A percentile compares a stretch with the other conserved stretches of the same genome.
phyloP scores from a whole-genome alignment of 2,329 filamentous ascomycete species.

The Coniosporium tulheliwenetii region DNA sequence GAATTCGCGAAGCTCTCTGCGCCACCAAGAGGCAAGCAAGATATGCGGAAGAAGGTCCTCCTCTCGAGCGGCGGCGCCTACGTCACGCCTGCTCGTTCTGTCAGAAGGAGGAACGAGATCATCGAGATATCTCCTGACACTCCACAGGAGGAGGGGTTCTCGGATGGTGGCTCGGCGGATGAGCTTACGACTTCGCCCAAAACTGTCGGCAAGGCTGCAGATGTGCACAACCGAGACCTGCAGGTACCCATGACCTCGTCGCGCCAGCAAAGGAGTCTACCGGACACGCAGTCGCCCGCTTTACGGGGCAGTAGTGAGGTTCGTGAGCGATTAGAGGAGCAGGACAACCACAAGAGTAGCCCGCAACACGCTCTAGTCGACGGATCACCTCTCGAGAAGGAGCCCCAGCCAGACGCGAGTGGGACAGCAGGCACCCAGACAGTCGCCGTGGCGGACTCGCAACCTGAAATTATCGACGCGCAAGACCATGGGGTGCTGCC shows the following conservation, averaged over 20 bases:
- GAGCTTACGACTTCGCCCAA: slow-evolving; percentile 20
- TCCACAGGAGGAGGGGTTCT: slow-evolving; percentile 10
- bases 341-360: too few relatives aligned
- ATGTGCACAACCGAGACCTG: too few relatives aligned
- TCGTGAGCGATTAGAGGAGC: too few relatives aligned
- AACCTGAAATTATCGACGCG: slow-evolving; percentile 17
- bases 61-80: slow-evolving; percentile 7
- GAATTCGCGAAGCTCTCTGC: neutral
- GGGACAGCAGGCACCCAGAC: slow-evolving; percentile 13
- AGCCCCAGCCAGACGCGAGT: too few relatives aligned
- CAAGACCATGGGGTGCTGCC: slow-evolving; percentile 14
- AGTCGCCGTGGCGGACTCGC: slow-evolving; percentile 29
- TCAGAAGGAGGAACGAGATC: slow-evolving; percentile 3
- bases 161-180: slow-evolving; percentile 15
- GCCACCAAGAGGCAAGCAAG: slow-evolving; percentile 1
- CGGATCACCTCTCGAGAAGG: too few relatives aligned
- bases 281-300: too few relatives aligned
- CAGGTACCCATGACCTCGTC: too few relatives aligned
- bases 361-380: too few relatives aligned
- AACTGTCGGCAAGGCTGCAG: slow-evolving; percentile 1
- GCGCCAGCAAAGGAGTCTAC: too few relatives aligned
- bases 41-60: neutral
- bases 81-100: slow-evolving; percentile 12
- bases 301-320: too few relatives aligned
- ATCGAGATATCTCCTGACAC: slow-evolving; percentile 9